Conservation (phyloP, 2,329 filamentous ascomycete species). For the Sclerotinia minor region DNA sequence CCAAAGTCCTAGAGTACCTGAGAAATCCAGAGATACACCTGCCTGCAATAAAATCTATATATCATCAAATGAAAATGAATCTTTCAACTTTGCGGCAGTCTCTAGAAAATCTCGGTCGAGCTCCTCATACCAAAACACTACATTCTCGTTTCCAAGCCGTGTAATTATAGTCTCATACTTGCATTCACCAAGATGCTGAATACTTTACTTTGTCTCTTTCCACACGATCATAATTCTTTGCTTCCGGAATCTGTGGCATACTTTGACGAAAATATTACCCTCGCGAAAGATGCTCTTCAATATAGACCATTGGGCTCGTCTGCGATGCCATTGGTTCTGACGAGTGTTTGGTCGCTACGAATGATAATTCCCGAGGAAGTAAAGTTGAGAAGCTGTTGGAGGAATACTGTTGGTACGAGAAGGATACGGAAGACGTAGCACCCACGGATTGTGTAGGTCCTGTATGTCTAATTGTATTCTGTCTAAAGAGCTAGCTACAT, state of each 20-base stretch:
- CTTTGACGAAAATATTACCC: neutral
- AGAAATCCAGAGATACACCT: neutral
- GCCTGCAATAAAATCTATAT: neutral
- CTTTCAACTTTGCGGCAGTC: neutral
- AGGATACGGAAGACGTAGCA: no score
- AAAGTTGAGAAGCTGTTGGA: neutral
- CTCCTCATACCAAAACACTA: neutral
- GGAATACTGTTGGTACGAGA: no score
- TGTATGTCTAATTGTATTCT: no score
- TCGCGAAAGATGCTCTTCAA: neutral
- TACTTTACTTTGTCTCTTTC: neutral
- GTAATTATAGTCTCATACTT: neutral
- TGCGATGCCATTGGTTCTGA: slow-evolving; percentile 2
- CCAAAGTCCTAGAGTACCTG: neutral
- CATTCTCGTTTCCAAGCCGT: slow-evolving; percentile 4
- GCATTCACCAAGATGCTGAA: neutral
- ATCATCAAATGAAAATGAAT: neutral
- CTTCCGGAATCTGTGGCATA: neutral
- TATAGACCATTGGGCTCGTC: slow-evolving; percentile 1
- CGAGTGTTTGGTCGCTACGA: neutral
- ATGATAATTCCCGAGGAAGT: neutral
- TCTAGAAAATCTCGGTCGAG: neutral
- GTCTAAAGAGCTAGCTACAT: no score
- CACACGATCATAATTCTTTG: neutral
- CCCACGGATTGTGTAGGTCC: no score